Percentiles rank a stretch among this genome's conserved stretches.
These are phyloP conservation scores for Bryoerythrophyllum caledonicum DNA, from an alignment of 225 moss, liverwort and hornwort species.

Conservation along the genomic window DNA sequence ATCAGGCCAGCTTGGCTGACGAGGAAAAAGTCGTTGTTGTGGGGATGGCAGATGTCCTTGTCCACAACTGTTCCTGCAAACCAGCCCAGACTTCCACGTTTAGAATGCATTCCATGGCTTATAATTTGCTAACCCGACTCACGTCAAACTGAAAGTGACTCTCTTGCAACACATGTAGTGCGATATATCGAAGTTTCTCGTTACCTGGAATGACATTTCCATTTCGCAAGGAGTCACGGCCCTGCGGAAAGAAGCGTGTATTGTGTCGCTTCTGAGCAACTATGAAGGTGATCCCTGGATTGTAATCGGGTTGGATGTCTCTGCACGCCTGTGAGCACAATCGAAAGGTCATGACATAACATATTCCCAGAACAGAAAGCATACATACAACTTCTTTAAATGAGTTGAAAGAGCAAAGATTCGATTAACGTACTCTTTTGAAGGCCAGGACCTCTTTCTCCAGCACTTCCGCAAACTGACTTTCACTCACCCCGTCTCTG, in stretches of 20 bases:
- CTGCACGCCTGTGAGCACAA: slow-evolving; percentile 50
- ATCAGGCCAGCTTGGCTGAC: slow-evolving; percentile 87
- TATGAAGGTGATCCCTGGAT: slow-evolving; percentile 76
- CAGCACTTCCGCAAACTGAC: slow-evolving; percentile 87
- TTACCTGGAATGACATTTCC: slow-evolving; percentile 86
- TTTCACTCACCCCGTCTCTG: slow-evolving; percentile 93
- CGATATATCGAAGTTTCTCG: neutral
- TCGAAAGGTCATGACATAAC: neutral
- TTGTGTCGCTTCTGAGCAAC: slow-evolving; percentile 94
- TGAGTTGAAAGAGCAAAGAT: neutral
- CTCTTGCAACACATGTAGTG: neutral
- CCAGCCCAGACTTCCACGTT: neutral
- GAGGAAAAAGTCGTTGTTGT: slow-evolving; percentile 88
- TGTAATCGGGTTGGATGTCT: slow-evolving; percentile 56
- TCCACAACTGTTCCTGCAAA: slow-evolving; percentile 86
- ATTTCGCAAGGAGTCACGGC: slow-evolving; percentile 33
- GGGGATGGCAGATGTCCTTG: slow-evolving; percentile 84
- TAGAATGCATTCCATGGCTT: neutral
- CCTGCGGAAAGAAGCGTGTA: slow-evolving; percentile 82
- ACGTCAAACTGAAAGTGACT: neutral
- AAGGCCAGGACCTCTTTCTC: slow-evolving; percentile 77
- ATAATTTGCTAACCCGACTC: neutral
- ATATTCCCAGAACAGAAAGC: slow-evolving; percentile 1
- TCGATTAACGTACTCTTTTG: slow-evolving; percentile 48
- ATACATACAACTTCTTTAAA: neutral